Evolutionary conservation across 164 flowering plant species (phyloP).

Genomic region (Macadamia tetraphylla): DNA sequence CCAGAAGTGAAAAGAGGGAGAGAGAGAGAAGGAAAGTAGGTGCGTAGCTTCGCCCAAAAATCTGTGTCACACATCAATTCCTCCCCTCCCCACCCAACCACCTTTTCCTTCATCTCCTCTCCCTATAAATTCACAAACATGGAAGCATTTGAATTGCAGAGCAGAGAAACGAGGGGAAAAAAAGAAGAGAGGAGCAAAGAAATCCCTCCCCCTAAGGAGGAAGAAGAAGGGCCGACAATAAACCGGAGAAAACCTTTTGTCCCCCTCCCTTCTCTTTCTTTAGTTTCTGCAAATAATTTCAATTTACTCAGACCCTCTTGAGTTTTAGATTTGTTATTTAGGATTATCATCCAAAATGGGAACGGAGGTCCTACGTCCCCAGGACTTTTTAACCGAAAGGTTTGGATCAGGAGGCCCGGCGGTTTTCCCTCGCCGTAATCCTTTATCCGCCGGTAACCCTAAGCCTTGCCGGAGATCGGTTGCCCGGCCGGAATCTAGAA

Average conservation of each 20-base stretch:
- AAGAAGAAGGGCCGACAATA: too few species aligned
- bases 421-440: constrained; percentile 15
- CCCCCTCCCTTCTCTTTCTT: neutral
- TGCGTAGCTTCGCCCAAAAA: too few species aligned
- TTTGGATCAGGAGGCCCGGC: constrained; percentile 11
- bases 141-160: neutral
- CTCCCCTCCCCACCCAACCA: too few species aligned
- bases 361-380: constrained; percentile 29
- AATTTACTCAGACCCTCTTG: too few species aligned
- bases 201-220: neutral
- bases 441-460: neutral
- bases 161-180: neutral
- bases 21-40: too few species aligned
- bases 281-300: too few species aligned
- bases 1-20: too few species aligned
- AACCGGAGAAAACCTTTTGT: too few species aligned
- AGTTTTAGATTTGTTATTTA: too few species aligned
- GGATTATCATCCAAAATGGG: constrained; percentile 16
- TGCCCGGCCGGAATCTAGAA: constrained; percentile 3
- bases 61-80: too few species aligned
- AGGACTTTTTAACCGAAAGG: constrained; percentile 19
- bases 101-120: too few species aligned
- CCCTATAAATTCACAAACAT: neutral
- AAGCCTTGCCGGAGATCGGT: constrained; percentile 6
- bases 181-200: neutral